phyloP scores from a whole-genome alignment of 768 basidiomycete genomes.

The Phallus indusiatus region DNA sequence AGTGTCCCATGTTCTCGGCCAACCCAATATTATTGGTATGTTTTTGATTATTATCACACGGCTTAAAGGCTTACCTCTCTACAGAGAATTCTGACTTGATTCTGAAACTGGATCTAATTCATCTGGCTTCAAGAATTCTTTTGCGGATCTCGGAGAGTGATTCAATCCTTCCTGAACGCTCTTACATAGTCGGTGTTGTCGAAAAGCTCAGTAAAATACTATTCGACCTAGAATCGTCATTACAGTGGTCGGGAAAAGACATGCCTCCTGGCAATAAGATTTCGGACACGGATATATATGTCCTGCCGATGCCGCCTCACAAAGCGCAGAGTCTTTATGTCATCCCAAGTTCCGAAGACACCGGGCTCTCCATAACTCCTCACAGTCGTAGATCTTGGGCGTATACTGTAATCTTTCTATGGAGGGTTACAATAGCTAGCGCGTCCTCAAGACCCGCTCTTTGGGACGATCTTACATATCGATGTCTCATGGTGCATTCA shows the following conservation, averaged over 20 bases:
- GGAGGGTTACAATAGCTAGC: constrained; percentile 40
- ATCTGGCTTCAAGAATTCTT: constrained; percentile 11
- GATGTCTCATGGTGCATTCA: constrained; percentile 49
- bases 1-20: not conserved
- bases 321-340: constrained; percentile 23
- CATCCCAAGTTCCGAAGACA: not conserved
- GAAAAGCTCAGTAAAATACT: not conserved
- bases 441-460: constrained; percentile 7
- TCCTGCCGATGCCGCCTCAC: constrained; percentile 22
- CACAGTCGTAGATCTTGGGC: constrained; percentile 34
- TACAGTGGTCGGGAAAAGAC: not conserved
- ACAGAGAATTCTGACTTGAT: not conserved
- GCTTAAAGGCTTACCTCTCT: constrained; percentile 45
- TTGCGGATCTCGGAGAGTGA: constrained; percentile 11
- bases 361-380: constrained; percentile 16
- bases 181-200: not conserved
- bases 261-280: no score
- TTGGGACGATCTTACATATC: constrained; percentile 46
- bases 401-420: constrained; percentile 42
- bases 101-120: not conserved
- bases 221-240: constrained; percentile 7
- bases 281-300: not conserved
- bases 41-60: constrained; percentile 25
- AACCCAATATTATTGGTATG: not conserved
- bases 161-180: not conserved